Percentiles rank a stretch among this genome's conserved stretches.
Conservation (phyloP, 2,329 filamentous ascomycete genomes). For the Xenoacremonium recifei region DNA sequence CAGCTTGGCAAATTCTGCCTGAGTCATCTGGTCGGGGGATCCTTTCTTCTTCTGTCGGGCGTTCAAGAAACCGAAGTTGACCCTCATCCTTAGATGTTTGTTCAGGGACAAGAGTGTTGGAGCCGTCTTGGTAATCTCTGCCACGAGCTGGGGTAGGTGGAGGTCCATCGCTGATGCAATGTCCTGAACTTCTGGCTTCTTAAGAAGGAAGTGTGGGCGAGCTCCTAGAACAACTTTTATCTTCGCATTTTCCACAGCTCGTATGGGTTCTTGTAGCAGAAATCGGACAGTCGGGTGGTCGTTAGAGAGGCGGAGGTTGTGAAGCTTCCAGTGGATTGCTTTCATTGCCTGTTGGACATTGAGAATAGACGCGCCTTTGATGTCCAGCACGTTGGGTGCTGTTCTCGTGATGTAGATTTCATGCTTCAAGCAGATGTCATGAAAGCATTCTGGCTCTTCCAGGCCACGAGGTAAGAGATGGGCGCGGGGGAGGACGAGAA, state of each 20-base stretch:
- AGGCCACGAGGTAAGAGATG: slow-evolving; percentile 25
- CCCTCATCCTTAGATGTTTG: slow-evolving; percentile 28
- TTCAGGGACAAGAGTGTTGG: slow-evolving; percentile 24
- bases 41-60: slow-evolving; percentile 26
- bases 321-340: slow-evolving; percentile 30
- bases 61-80: slow-evolving; percentile 32
- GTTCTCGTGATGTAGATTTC: slow-evolving; percentile 31
- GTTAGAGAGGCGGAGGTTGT: slow-evolving; percentile 30
- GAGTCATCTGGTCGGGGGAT: slow-evolving; percentile 18
- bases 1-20: slow-evolving; percentile 23
- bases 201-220: slow-evolving; percentile 20
- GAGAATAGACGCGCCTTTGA: slow-evolving; percentile 21
- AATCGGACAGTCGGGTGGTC: slow-evolving; percentile 23
- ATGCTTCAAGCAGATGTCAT: slow-evolving; percentile 27
- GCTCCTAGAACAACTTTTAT: slow-evolving; percentile 23
- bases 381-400: slow-evolving; percentile 23
- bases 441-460: slow-evolving; percentile 19
- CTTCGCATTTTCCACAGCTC: slow-evolving; percentile 6
- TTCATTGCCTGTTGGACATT: slow-evolving; percentile 26
- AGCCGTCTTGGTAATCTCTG: slow-evolving; percentile 17
- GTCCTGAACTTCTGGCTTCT: neutral
- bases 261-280: slow-evolving; percentile 26
- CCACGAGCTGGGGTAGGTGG: slow-evolving; percentile 17
- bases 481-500: slow-evolving; percentile 28
- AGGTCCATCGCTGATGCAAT: slow-evolving; percentile 14